Evolutionary conservation across 2,329 filamentous ascomycete genomes (phyloP), one percentile per base, ranked within the genome.

Genomic region (Trichophyton mentagrophytes): DNA sequence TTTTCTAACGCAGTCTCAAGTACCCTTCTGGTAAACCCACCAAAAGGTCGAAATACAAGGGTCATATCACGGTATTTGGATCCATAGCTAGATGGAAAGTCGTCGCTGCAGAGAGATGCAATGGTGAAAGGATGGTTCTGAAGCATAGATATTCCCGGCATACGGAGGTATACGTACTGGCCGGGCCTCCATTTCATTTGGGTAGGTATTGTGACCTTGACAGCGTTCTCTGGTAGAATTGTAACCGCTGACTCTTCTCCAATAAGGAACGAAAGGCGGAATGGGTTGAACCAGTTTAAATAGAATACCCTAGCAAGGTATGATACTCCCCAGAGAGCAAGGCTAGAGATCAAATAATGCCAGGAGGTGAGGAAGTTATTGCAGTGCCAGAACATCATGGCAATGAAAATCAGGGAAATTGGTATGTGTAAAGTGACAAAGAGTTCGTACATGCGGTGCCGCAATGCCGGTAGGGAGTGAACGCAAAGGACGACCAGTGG

Each of bases 51-150:
- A 76, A 97, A 96, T 0, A 97, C 89, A 15, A 97, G 78, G 7
- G 89, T 87, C 74, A 95, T 90, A 70, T 97, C 92, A 58, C 90
- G 81, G 68, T 92, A 95, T 58, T 88, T 80, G 66, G 93, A 87
- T 30, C 91, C 91, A 67, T 96, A 96, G 62, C 89, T 87, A 0
- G 91, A 96, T 0, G 90, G 90, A 64, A 96, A 95, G 70, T 96
- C 90, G 51, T 95, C 88, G 69, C 89, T 95, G 74, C 90, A 96
- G 6, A 96, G 80, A 0, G 90, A 96, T 1, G 92, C 85, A 60
- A 97, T 91, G 0, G 93, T 97, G 70, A 97, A 97, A 0, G 92
- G 92, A 67, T 97, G 93, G 67, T 95, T 96, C 66, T 96, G 89
- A 62, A 96, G 85, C 1, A 95, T 73, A 0, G 90, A 91, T 66